Conservation (phyloP, 2,329 filamentous ascomycete genomes). For the Xylariaceae sp. region DNA sequence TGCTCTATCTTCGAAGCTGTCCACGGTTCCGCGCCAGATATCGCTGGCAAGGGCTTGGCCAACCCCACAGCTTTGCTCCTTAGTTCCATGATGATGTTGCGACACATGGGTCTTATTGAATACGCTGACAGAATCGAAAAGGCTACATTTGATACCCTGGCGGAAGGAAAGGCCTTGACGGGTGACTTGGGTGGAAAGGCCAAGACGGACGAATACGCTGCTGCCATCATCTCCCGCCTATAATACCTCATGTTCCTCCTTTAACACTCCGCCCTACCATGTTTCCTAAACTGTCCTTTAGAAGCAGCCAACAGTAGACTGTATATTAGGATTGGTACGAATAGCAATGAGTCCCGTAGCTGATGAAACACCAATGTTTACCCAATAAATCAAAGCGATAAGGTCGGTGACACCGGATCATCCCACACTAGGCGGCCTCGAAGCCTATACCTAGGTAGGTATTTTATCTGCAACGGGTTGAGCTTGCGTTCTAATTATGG, state of each 20-base stretch:
- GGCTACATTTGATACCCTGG: constrained; percentile 90
- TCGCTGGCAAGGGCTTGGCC: constrained; percentile 90
- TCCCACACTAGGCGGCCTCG: too few species aligned
- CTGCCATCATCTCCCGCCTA: constrained; percentile 76
- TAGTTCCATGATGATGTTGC: constrained; percentile 98
- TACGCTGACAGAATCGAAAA: constrained; percentile 87
- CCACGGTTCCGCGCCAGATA: constrained; percentile 94
- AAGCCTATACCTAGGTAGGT: too few species aligned
- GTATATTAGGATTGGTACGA: background rate
- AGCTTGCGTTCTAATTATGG: too few species aligned
- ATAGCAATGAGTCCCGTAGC: background rate
- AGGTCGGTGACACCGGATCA: too few species aligned
- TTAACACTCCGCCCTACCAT: background rate
- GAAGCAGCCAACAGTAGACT: background rate
- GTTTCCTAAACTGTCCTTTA: background rate
- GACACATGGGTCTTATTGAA: constrained; percentile 88
- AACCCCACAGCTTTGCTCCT: constrained; percentile 97
- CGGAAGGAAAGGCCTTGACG: constrained; percentile 93
- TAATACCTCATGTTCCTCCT: constrained; percentile 30
- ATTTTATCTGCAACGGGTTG: too few species aligned
- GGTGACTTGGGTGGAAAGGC: constrained; percentile 94
- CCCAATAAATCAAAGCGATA: too few species aligned
- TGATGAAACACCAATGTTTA: too few species aligned
- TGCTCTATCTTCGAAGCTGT: constrained; percentile 99
- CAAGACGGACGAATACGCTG: constrained; percentile 92